Evolutionary conservation across 352 stramenopile genomes (phyloP), one percentile per base, ranked within the genome.

Genomic region (Elongisporangium undulatum): DNA sequence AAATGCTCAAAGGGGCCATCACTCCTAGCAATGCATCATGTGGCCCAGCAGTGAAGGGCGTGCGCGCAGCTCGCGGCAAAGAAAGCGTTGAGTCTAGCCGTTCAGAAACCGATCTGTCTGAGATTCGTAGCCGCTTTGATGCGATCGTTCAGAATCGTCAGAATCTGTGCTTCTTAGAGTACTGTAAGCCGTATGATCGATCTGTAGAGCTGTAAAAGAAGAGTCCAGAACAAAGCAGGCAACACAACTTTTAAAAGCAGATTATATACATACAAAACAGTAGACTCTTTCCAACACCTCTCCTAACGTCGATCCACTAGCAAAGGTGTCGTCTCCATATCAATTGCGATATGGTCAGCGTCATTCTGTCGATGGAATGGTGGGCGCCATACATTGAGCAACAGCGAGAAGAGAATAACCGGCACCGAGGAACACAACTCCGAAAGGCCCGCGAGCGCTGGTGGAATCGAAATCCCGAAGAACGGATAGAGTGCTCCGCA

Each of bases 351-450:
- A 19, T 70, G 56, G 17, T 66, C 41, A 0, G 39, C 24, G 21
- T 59, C 55, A 20, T 61, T 54, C 5, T 48, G 51, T 56, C 58
- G 55, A 49, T 59, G 38, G 57, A 79, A 84, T 9, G 77, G 77
- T 2, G 79, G 81, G 10, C 63, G 75, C 79, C 82, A 93, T 29
- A 75, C 57, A 56, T 85, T 86, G 51, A 93, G 77, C 51, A 90
- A 58, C 24, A 90, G 68, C 45, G 79, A 90, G 59, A 90, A 90
- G 13, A 90, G 63, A 19, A 93, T 84, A 56, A 93, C 83, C 1
- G 83, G 82, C n/a, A 93, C 82, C 5, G 82, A 89, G 48, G 77
- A 89, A 8, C 91, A 58, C 34, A 90, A 59, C 57, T 91, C 82
- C 19, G 82, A 90, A 21, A 93, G 69, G 12, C 83, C 83, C 24